Conservation (phyloP, 2,329 filamentous ascomycete species). For the Alternaria angustiovoidea region DNA sequence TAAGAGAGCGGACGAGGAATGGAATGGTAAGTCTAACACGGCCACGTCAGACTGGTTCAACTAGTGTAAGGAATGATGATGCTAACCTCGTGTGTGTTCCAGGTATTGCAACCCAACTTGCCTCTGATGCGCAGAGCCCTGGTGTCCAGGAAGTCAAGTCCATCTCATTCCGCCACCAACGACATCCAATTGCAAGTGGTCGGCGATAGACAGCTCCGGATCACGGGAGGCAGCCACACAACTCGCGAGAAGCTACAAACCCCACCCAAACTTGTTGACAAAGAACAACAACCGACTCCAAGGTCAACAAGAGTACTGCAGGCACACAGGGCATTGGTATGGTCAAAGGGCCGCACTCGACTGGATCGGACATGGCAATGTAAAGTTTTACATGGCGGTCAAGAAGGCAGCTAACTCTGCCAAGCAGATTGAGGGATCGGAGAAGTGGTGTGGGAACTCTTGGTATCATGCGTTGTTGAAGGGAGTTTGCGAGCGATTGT, state of each 20-base stretch:
- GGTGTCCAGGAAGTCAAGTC: conserved; percentile 8
- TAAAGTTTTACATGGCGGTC: not conserved
- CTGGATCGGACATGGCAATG: not conserved
- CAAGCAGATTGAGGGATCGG: not conserved
- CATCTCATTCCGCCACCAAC: conserved; percentile 4
- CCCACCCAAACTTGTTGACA: not conserved
- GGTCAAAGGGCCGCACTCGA: not conserved
- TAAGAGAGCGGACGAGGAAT: conserved; percentile 11
- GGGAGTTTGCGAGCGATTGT: not conserved
- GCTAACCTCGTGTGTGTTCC: not conserved
- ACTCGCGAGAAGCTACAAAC: not conserved
- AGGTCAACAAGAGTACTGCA: not conserved
- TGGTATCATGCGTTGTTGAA: not conserved
- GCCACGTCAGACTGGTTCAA: not conserved
- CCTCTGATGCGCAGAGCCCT: conserved; percentile 8
- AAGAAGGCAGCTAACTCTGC: not conserved
- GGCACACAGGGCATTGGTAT: not conserved
- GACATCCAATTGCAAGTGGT: not conserved
- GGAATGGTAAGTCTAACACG: conserved; percentile 9
- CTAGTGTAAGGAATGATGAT: not conserved
- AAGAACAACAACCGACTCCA: not conserved
- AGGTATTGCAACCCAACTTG: conserved; percentile 12
- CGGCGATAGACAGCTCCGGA: not conserved
- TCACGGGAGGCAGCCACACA: not conserved
- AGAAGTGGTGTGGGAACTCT: not conserved